Conservation (phyloP, 73 alveolate genomes). For the Vitrella brassicaformis region DNA sequence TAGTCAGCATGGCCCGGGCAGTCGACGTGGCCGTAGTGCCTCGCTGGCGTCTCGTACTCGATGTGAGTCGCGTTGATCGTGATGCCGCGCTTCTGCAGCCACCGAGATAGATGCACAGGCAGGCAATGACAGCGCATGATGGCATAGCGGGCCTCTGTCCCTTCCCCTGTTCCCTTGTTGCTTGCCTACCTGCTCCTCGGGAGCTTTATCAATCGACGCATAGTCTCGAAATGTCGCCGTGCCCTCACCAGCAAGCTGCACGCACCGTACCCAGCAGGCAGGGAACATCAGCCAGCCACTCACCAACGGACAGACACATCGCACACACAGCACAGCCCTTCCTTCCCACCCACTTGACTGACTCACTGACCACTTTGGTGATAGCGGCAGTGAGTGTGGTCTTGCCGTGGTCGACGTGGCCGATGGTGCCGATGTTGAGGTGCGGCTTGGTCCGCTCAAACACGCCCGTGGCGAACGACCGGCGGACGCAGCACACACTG, state of each 20-base stretch:
- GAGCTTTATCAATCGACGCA: conserved; percentile 67
- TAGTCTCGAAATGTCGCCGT: too few species aligned
- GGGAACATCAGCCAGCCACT: too few species aligned
- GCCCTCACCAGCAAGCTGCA: too few species aligned
- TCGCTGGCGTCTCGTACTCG: conserved; percentile 68
- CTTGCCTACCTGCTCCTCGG: conserved; percentile 71
- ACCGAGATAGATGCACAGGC: too few species aligned
- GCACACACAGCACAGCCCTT: conserved; percentile 8
- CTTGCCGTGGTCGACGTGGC: conserved; percentile 93
- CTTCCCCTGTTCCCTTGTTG: too few species aligned
- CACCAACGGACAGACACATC: not conserved
- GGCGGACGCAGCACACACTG: too few species aligned
- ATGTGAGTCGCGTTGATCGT: conserved; percentile 86
- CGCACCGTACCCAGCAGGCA: too few species aligned
- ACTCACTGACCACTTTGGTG: conserved; percentile 55
- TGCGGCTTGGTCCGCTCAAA: conserved; percentile 51
- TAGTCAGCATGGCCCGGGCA: conserved; percentile 96
- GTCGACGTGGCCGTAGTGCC: conserved; percentile 90
- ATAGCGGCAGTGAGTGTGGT: conserved; percentile 89
- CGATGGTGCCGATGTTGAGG: conserved; percentile 85
- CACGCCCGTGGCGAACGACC: not conserved
- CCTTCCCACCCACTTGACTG: conserved; percentile 1
- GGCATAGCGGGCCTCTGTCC: too few species aligned
- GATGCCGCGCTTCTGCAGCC: conserved; percentile 59
- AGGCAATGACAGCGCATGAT: too few species aligned